phyloP scores from a whole-genome alignment of 352 stramenopile genomes.

The Globisporangium okanoganense region DNA sequence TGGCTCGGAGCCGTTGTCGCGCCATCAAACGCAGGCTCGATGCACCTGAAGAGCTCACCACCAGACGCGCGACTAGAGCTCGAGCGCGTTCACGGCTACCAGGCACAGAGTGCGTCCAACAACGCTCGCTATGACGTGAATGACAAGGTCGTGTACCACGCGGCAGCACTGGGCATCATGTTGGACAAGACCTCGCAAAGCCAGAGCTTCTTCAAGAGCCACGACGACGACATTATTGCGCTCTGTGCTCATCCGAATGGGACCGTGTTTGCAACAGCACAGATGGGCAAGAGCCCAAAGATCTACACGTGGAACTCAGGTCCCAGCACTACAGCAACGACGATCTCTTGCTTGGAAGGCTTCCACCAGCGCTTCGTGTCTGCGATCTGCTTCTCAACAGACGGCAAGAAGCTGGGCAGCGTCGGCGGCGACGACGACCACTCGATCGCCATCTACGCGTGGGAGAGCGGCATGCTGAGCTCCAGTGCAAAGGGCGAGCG shows the following conservation, averaged over 20 bases:
- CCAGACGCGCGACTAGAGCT: constrained; percentile 51
- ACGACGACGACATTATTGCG: constrained; percentile 85
- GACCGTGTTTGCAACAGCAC: constrained; percentile 78
- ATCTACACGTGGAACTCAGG: constrained; percentile 78
- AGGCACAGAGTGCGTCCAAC: constrained; percentile 69
- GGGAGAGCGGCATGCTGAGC: constrained; percentile 44
- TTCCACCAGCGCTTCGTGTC: constrained; percentile 80
- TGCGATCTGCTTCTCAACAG: constrained; percentile 61
- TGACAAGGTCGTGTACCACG: constrained; percentile 71
- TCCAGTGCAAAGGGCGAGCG: constrained; percentile 62
- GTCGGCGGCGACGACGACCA: constrained; percentile 84
- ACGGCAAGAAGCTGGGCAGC: constrained; percentile 63
- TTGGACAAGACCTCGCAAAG: constrained; percentile 42
- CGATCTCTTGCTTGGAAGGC: constrained; percentile 52
- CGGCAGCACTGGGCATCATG: constrained; percentile 71
- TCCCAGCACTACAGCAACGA: constrained; percentile 6
- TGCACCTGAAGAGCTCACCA: constrained; percentile 29
- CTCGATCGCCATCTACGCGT: constrained; percentile 79
- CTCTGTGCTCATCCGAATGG: constrained; percentile 76
- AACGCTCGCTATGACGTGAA: constrained; percentile 66
- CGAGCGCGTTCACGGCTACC: constrained; percentile 72
- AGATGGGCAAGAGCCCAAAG: constrained; percentile 80
- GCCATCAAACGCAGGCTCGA: constrained; percentile 39
- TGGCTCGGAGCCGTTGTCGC: constrained; percentile 82
- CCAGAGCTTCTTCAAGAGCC: constrained; percentile 57